Evolutionary conservation across 768 basidiomycete genomes (phyloP).

Genomic region (Ramaria sp.): DNA sequence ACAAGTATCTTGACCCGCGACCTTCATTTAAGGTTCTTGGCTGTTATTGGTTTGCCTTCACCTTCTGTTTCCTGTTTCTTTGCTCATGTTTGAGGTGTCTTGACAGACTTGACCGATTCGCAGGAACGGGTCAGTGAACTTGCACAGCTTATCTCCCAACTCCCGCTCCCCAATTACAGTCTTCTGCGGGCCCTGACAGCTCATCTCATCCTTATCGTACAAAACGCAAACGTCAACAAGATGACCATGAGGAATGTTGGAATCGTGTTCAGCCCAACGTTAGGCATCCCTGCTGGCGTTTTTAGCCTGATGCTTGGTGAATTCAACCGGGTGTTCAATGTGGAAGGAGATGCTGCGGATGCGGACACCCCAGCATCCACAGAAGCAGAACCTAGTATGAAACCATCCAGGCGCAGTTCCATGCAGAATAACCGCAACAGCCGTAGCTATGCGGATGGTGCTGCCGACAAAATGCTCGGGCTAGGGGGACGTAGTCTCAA

Average conservation of each 20-base stretch:
- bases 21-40: slow-evolving; percentile 80
- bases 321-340: slow-evolving; percentile 90
- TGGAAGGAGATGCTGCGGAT: slow-evolving; percentile 36
- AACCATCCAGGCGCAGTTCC: slow-evolving; percentile 12
- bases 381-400: slow-evolving; percentile 12
- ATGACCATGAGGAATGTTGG: slow-evolving; percentile 99
- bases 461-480: slow-evolving; percentile 76
- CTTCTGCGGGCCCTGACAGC: slow-evolving; percentile 89
- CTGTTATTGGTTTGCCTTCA: slow-evolving; percentile 75
- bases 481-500: slow-evolving; percentile 57
- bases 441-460: slow-evolving; percentile 71
- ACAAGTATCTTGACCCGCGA: slow-evolving; percentile 88
- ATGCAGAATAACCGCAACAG: slow-evolving; percentile 64
- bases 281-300: slow-evolving; percentile 96
- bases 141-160: slow-evolving; percentile 70
- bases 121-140: slow-evolving; percentile 85
- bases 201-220: slow-evolving; percentile 90
- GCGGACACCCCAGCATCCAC: slow-evolving; percentile 10
- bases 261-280: slow-evolving; percentile 95
- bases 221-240: slow-evolving; percentile 84
- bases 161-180: slow-evolving; percentile 90
- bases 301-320: slow-evolving; percentile 92
- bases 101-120: slow-evolving; percentile 74
- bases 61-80: slow-evolving; percentile 10
- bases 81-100: slow-evolving; percentile 8